Base-by-base conservation (phyloP, 768 basidiomycete species). In the Hypholoma fasciculare region DNA sequence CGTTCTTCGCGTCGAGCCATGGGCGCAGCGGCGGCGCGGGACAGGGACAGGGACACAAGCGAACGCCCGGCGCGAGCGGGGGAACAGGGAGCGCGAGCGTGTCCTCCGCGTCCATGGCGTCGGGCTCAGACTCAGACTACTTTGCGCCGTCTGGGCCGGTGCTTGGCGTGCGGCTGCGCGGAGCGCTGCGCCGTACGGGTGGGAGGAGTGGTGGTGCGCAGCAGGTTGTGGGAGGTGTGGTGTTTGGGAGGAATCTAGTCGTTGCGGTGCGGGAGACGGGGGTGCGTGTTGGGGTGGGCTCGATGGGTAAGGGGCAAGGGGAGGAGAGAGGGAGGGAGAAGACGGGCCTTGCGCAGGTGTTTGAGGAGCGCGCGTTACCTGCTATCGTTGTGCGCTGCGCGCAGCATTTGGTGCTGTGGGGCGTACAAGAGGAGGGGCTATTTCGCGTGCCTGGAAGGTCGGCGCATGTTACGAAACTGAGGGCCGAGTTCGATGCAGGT, bases 381-480 rank as follows among this genome's bases (percentile, higher is more conserved):
- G 92, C 91, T 0, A 74, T 95, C 20, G 85, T 93, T 26, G 85
- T 90, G 50, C 78, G 93, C 57, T 95, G 92, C 71, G 86, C 88
- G 3, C 89, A 94, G 66, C 92, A 94, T 74, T 67, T 94, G 55
- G 72, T 90, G 67, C 74, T 81, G 20, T 94, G 93, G 91, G 92
- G 93, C 47, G 72, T 94, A 12, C 84, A 90, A 68, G 92, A 94
- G 69, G 91, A 94, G 70, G 92, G 92, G 3, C 74, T 94, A 44
- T 94, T 94, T 70, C 82, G 96, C 54, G 85, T 97, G 56, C 88
- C 82, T 57, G 96, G 96, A 13, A 83, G 93, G 57, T 83, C 92
- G 27, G 86, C 88, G 14, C 95, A 97, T 74, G 82, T 93, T 26
- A 74, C 82, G 20, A 88, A 83, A 67, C 71, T 97, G 63, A 79